Conservation (phyloP, 441 rosid species). For the Populus trichocarpa region DNA sequence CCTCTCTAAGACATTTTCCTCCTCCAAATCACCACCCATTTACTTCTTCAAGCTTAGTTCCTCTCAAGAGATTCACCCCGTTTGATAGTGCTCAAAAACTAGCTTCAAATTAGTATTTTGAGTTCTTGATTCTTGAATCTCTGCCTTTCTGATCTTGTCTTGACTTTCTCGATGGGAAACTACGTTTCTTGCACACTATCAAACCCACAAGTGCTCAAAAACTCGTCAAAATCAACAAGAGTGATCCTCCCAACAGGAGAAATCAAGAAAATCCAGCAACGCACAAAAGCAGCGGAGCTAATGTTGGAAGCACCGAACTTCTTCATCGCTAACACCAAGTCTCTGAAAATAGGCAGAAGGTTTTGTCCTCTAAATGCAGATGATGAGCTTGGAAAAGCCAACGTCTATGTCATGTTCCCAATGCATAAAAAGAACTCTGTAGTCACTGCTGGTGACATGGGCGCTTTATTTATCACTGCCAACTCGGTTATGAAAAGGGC, state of each 20-base stretch:
- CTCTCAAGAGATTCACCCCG: not conserved
- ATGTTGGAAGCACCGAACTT: constrained; percentile 75
- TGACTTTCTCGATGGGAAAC: constrained; percentile 55
- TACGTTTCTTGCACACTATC: constrained; percentile 49
- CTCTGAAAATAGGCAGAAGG: constrained; percentile 52
- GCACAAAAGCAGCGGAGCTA: constrained; percentile 70
- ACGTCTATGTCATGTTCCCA: constrained; percentile 56
- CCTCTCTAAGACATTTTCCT: not conserved
- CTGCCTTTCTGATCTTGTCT: not conserved
- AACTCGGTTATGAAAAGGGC: constrained; percentile 35
- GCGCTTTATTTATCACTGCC: constrained; percentile 41
- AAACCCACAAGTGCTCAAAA: constrained; percentile 21
- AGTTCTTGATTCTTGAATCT: not conserved
- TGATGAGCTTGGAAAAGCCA: constrained; percentile 47
- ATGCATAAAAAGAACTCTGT: constrained; percentile 58
- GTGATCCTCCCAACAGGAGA: constrained; percentile 64
- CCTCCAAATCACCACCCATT: not conserved
- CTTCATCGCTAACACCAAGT: constrained; percentile 55
- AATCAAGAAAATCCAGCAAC: constrained; percentile 40
- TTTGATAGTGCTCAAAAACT: not conserved
- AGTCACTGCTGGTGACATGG: constrained; percentile 53
- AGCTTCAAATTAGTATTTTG: not conserved
- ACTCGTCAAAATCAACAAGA: constrained; percentile 31
- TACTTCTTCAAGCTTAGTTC: not conserved
- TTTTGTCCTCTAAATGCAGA: constrained; percentile 67